Evolutionary conservation across 805 yeast species (phyloP), one percentile per base, ranked within the genome.

Genomic region (Candida bentonensis): DNA sequence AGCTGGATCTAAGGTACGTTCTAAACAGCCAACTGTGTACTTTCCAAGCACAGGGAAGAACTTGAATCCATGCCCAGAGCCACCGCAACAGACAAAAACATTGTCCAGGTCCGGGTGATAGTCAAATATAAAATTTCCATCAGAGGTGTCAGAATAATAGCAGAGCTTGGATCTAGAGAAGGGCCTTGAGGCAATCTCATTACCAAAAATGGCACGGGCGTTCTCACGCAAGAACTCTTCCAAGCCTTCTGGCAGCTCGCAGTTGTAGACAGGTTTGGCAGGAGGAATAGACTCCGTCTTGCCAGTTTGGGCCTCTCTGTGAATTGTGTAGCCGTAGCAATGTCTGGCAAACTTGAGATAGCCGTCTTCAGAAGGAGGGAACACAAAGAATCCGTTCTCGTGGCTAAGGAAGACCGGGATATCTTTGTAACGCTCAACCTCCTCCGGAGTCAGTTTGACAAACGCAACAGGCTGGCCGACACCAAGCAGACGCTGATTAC

Each of bases 21-120:
- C 63, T 23, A 67, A 39, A 26, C 53, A 59, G n/a, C 53, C 54
- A 2, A 47, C 44, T 15, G 70, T 67, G 47, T 70, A 70, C 44
- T 59, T 61, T 1, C 76, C 74, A 42, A 70, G 67, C 39, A 60
- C 65, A 15, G 76, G 76, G 44, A 70, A 49, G 40, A 66, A 66
- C 51, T 70, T 70, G 54, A 63, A 70, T 3, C 62, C 72, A 52
- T 70, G 74, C 5, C 74, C 72, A 2, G 73, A 64, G 50, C 70
- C 74, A 15, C 76, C 76, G 9, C 69, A 59, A 0, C 72, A 73
- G n/a, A 70, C 65, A 42, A 48, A 60, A 1, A 67, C 55, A 22
- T 61, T 62, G 0, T 44, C 36, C 15, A 30, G 5, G 17, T 30
- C 17, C 17, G 36, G 36, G 20, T 30, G 36, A n/a, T 30, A 30